phyloP scores from a whole-genome alignment of 1,284 basidiomycete species.

The Ceratobasidium sp. region DNA sequence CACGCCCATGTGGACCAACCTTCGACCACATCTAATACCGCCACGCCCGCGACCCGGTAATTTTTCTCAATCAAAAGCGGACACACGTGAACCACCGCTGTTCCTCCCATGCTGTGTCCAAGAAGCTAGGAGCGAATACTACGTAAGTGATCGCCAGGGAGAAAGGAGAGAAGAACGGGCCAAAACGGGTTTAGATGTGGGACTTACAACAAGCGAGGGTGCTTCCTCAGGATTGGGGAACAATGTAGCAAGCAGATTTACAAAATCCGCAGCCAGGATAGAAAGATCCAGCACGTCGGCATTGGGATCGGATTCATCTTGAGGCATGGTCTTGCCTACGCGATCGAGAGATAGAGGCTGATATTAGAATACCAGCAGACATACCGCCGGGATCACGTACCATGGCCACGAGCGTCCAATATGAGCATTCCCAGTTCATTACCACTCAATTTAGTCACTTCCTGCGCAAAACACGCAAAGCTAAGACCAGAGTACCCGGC shows the following conservation, averaged over 20 bases:
- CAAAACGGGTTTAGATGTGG: conserved; percentile 16
- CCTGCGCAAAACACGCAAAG: conserved; percentile 89
- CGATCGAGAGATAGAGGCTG: background rate
- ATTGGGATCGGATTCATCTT: conserved; percentile 54
- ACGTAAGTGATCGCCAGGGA: background rate
- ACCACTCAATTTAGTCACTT: conserved; percentile 71
- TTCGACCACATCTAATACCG: conserved; percentile 96
- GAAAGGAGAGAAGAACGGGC: conserved; percentile 47
- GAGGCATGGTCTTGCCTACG: conserved; percentile 70
- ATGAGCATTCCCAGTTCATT: conserved; percentile 88
- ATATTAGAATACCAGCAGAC: background rate
- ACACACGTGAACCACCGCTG: conserved; percentile 81
- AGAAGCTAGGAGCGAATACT: conserved; percentile 68
- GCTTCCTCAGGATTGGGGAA: conserved; percentile 74
- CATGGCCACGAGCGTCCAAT: conserved; percentile 95
- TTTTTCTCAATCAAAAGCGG: conserved; percentile 74
- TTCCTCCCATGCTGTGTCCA: conserved; percentile 93
- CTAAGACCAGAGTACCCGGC: conserved; percentile 91
- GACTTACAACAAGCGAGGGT: conserved; percentile 79
- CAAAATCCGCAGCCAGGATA: conserved; percentile 80
- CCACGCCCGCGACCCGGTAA: conserved; percentile 84
- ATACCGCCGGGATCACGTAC: conserved; percentile 61
- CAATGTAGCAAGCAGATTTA: conserved; percentile 73
- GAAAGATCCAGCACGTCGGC: conserved; percentile 75
- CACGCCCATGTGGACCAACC: conserved; percentile 71